phyloP scores from a whole-genome alignment of 495 filamentous ascomycete genomes.

The Penicillium fimorum region DNA sequence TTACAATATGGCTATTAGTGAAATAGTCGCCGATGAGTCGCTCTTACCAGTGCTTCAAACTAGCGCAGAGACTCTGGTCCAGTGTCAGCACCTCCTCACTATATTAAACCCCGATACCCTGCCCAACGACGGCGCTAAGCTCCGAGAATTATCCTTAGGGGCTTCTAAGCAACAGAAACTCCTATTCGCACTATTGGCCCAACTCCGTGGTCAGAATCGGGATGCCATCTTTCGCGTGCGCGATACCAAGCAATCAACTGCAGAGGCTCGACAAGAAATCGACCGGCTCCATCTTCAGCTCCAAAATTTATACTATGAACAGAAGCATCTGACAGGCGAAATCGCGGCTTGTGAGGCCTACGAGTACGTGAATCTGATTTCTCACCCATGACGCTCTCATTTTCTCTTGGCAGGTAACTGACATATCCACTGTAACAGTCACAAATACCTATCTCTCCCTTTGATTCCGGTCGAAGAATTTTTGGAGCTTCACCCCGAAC shows the following conservation, averaged over 20 bases:
- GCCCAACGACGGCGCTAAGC: slow-evolving; percentile 33
- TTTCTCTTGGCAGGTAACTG: slow-evolving; percentile 7
- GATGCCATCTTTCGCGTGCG: slow-evolving; percentile 76
- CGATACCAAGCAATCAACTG: slow-evolving; percentile 81
- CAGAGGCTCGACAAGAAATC: slow-evolving; percentile 84
- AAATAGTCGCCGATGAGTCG: slow-evolving; percentile 67
- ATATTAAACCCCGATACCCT: slow-evolving; percentile 49
- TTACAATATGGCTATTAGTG: slow-evolving; percentile 49
- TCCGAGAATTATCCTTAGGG: slow-evolving; percentile 55
- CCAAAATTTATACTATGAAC: slow-evolving; percentile 96
- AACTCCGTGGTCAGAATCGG: slow-evolving; percentile 79
- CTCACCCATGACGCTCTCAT: neutral
- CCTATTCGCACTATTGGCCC: slow-evolving; percentile 74
- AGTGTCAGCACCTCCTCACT: slow-evolving; percentile 71
- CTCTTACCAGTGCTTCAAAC: slow-evolving; percentile 69
- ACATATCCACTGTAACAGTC: slow-evolving; percentile 51
- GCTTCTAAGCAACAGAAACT: slow-evolving; percentile 76
- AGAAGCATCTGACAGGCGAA: slow-evolving; percentile 84
- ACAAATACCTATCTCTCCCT: slow-evolving; percentile 82
- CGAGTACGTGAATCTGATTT: slow-evolving; percentile 61
- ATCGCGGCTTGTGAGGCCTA: slow-evolving; percentile 89
- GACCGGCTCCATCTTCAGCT: slow-evolving; percentile 88
- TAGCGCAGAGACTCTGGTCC: slow-evolving; percentile 65
- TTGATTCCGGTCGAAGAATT: slow-evolving; percentile 83
- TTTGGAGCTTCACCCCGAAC: slow-evolving; percentile 72